Percentiles rank a stretch among this genome's conserved stretches.
phyloP scores from a whole-genome alignment of 129 eudicot species.

The Ambrosia artemisiifolia region DNA sequence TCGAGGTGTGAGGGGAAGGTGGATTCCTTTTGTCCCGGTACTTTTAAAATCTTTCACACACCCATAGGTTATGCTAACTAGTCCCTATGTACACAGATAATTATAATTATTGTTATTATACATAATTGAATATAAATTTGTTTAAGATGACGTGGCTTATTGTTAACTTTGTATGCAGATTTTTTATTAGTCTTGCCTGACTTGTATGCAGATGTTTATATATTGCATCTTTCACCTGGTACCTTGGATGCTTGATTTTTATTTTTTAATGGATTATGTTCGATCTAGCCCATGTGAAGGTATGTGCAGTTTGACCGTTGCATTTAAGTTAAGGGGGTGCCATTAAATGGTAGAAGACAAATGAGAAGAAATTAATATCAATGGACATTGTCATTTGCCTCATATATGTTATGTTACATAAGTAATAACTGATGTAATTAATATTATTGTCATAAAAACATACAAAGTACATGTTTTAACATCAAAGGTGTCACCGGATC shows the following conservation, averaged over 20 bases:
- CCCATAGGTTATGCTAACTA: neutral
- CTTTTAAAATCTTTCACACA: conserved; percentile 10
- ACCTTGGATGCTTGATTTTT: conserved; percentile 7
- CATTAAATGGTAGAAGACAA: conserved; percentile 6
- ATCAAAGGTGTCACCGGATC: too few relatives aligned
- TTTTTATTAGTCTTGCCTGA: neutral
- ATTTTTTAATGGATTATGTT: neutral
- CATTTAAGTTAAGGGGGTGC: neutral
- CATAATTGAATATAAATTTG: neutral
- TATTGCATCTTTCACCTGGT: neutral
- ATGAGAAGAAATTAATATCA: neutral
- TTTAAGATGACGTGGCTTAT: neutral
- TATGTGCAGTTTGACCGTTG: conserved; percentile 20
- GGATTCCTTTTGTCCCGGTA: conserved; percentile 27
- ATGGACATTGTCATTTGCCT: neutral
- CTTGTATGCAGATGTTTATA: neutral
- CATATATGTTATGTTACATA: too few relatives aligned
- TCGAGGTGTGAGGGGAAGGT: conserved; percentile 20
- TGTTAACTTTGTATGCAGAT: neutral
- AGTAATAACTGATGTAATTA: too few relatives aligned
- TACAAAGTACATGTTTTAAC: too few relatives aligned
- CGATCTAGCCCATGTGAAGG: conserved; percentile 14
- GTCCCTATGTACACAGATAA: neutral
- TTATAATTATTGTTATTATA: neutral
- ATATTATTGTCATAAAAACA: too few relatives aligned